Evolutionary conservation across 768 basidiomycete genomes (phyloP).

Genomic region (Agrocybe praecox): DNA sequence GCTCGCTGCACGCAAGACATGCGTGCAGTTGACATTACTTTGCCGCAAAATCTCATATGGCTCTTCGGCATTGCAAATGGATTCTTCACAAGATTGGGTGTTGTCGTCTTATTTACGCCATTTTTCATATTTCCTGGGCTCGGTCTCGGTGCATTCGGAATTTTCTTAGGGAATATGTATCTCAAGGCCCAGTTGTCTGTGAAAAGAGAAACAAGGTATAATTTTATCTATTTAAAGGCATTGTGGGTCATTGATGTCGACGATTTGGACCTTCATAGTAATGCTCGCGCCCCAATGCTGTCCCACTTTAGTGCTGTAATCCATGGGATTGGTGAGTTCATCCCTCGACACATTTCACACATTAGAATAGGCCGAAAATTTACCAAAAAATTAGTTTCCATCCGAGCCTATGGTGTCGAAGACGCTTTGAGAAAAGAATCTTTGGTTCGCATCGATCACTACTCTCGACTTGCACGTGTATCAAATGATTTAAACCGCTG

Average conservation of each 20-base stretch:
- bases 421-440: conserved; percentile 44
- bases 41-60: conserved; percentile 29
- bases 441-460: conserved; percentile 52
- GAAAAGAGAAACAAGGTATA: conserved; percentile 27
- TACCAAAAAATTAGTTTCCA: conserved; percentile 38
- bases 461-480: conserved; percentile 40
- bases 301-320: conserved; percentile 37
- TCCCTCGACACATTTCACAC: no score
- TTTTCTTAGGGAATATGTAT: not conserved
- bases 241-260: not conserved
- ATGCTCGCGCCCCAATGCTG: conserved; percentile 19
- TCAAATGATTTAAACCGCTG: conserved; percentile 52
- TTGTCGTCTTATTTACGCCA: conserved; percentile 43
- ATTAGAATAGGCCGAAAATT: no score
- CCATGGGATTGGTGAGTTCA: conserved; percentile 51
- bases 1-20: conserved; percentile 27
- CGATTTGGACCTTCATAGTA: no score
- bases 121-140: conserved; percentile 44
- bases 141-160: conserved; percentile 25
- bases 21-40: conserved; percentile 45
- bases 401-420: conserved; percentile 67
- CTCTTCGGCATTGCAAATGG: conserved; percentile 28
- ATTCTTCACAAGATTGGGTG: conserved; percentile 41
- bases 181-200: not conserved
- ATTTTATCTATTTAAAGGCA: no score